Conservation (phyloP, 495 filamentous ascomycete species). For the Tuber brumale region DNA sequence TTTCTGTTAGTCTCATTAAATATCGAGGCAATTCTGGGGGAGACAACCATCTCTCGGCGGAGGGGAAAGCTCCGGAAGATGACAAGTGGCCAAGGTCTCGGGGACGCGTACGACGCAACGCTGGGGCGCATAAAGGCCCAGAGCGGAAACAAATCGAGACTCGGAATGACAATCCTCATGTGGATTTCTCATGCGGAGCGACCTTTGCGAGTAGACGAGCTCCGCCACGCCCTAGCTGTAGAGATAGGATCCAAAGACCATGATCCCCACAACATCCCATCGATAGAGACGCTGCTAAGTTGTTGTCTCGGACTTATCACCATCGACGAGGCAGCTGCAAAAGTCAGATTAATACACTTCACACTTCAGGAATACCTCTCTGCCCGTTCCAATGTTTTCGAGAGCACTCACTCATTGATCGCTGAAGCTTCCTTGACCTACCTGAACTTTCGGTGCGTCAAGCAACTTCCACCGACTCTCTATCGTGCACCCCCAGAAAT, state of each 20-base stretch:
- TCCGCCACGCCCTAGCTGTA: not conserved
- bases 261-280: not conserved
- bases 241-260: not conserved
- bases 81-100: not conserved
- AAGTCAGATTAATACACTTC: slow-evolving; percentile 24
- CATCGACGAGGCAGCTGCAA: slow-evolving; percentile 7
- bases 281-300: slow-evolving; percentile 1
- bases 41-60: not conserved
- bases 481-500: not conserved
- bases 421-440: not conserved
- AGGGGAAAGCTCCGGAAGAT: not conserved
- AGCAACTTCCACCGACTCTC: not conserved
- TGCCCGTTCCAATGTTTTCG: not conserved
- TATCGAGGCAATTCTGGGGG: slow-evolving; percentile 3
- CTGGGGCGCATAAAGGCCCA: not conserved
- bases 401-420: not conserved
- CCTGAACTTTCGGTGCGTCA: not conserved
- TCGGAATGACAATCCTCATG: not conserved
- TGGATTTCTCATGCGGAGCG: not conserved
- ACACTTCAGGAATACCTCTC: slow-evolving; percentile 26
- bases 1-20: not conserved
- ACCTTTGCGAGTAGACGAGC: not conserved
- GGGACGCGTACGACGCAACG: not conserved
- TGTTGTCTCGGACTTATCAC: slow-evolving; percentile 21
- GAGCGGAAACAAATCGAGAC: not conserved